Conservation (phyloP, 345 rosid species). For the Aurinia saxatilis region DNA sequence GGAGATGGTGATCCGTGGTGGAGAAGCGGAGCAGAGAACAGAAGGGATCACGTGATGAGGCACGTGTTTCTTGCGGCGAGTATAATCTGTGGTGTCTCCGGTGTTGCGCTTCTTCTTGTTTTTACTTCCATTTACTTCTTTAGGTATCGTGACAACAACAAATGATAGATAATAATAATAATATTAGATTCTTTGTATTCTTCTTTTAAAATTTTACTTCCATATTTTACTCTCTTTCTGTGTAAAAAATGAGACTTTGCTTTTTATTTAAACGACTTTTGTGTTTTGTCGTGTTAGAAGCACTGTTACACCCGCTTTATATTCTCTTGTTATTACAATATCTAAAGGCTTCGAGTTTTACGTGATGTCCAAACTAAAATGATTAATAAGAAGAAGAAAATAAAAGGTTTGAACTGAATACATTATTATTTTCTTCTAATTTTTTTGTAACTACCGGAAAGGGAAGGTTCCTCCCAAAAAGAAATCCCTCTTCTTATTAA, state of each 20-base stretch:
- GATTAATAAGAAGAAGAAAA: neutral
- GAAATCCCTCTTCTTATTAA: no score
- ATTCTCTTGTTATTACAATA: no score
- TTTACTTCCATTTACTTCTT: slow-evolving; percentile 39
- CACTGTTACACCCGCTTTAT: neutral
- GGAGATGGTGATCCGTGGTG: slow-evolving; percentile 27
- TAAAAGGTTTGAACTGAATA: neutral
- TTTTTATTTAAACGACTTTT: slow-evolving; percentile 12
- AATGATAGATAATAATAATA: slow-evolving; percentile 13
- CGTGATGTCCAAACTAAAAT: neutral
- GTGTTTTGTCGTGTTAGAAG: neutral
- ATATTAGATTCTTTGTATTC: neutral
- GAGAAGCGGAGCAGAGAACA: slow-evolving; percentile 28
- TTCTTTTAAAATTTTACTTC: neutral
- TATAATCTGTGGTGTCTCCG: slow-evolving; percentile 56
- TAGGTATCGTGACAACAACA: slow-evolving; percentile 15
- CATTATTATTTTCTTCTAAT: no score
- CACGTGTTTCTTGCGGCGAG: slow-evolving; percentile 62
- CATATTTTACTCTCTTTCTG: slow-evolving; percentile 1
- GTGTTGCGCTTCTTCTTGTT: slow-evolving; percentile 42
- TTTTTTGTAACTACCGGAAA: no score
- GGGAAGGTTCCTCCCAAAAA: no score
- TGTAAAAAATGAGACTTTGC: neutral
- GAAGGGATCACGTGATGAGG: slow-evolving; percentile 36
- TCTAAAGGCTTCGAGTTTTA: neutral